Conservation (phyloP, 2,329 filamentous ascomycete species). For the Pestalotiopsis sp. region DNA sequence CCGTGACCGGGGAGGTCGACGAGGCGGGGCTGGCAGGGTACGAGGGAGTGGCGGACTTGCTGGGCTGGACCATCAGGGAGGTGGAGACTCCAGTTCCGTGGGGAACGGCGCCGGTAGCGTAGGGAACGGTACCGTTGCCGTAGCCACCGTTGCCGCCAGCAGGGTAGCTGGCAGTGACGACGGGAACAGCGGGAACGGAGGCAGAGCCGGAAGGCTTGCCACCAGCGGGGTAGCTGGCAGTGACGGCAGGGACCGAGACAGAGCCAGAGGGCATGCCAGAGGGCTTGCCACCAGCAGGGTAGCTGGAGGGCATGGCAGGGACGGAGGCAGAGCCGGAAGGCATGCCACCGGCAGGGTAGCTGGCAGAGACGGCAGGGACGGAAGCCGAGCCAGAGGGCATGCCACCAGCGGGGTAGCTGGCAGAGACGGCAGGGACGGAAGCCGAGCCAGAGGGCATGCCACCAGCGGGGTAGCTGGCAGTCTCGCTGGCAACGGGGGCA, state of each 20-base stretch:
- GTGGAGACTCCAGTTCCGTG: not conserved
- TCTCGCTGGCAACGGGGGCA: not conserved
- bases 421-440: too few relatives aligned
- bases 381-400: not conserved
- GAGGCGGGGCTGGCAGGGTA: conserved; percentile 6
- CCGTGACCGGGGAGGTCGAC: not conserved
- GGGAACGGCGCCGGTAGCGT: not conserved
- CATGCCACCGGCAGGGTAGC: conserved; percentile 5
- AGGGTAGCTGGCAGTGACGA: conserved; percentile 7
- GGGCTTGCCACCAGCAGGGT: not conserved
- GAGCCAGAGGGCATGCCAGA: not conserved
- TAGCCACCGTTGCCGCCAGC: conserved; percentile 14
- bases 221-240: conserved; percentile 2
- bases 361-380: conserved; percentile 4
- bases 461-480: not conserved
- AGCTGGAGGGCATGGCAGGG: conserved; percentile 4
- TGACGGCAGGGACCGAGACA: not conserved
- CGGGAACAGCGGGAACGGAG: not conserved
- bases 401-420: conserved; percentile 1
- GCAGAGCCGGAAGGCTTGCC: not conserved
- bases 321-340: not conserved
- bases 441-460: not conserved
- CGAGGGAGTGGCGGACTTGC: conserved; percentile 4
- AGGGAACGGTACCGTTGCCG: not conserved
- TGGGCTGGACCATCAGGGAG: not conserved